Evolutionary conservation across 2,329 filamentous ascomycete genomes (phyloP), one percentile per base, ranked within the genome.

Genomic region (Cyphellophora attinorum): DNA sequence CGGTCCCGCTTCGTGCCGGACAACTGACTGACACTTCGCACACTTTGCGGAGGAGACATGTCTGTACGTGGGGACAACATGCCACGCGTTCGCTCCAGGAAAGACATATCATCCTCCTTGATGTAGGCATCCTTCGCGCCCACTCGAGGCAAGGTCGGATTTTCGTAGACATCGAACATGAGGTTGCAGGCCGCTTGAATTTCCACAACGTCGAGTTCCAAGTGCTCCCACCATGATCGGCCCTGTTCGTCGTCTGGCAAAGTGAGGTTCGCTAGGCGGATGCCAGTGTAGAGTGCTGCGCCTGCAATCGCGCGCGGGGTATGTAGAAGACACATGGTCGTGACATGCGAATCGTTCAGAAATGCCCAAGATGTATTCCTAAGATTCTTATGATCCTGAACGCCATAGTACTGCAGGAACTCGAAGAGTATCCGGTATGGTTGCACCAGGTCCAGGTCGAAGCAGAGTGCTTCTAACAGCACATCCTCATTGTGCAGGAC

Each of bases 311-410:
- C 84, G 27, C 78, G 74, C 11, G 85, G 76, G 13, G 77, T 76
- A 56, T 88, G 81, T 18, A 93, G 68, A 3, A 98, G 70, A 40
- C 88, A 93, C 31, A 96, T 68, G 27, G 80, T 75, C 1, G 89
- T 96, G 40, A 89, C 75, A 45, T 79, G 83, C 13, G 81, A 82
- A 59, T 98, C 91, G 54, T 93, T 95, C 44, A 93, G 76, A 51
- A 95, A 96, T 0, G 85, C 81, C 86, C 91, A 96, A 1, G 85
- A 82, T 0, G 83, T 77, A 58, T 94, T 88, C 36, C 89, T 76
- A 18, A 96, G 62, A 35, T 72, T 65, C 59, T 89, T 89, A 60
- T 93, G 83, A 51, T 89, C 79, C 39, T 84, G 76, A 31, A 86
- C 68, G 15, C 72, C 70, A 41, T 91, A 74, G 53, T 74, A 78